Base-by-base conservation (phyloP, 2,329 filamentous ascomycete species). In the Hymenoscyphus fraxineus region DNA sequence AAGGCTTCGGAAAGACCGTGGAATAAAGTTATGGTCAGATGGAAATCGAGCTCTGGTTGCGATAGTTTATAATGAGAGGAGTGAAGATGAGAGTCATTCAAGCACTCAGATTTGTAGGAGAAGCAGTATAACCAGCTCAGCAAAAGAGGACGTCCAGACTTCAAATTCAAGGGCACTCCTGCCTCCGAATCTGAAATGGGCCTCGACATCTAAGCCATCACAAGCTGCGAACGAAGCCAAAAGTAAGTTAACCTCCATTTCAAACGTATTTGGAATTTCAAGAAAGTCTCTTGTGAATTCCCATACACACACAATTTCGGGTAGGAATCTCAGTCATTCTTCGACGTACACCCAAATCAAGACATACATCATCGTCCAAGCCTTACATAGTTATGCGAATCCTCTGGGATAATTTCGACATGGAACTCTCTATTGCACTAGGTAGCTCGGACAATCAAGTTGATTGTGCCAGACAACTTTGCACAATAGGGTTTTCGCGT, bases 1-100 rank as follows among this genome's bases (percentile, higher is more conserved):
- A 56, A 56, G 47, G 57, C 57, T 64, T 44, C 62, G 58, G 3
- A 64, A 60, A 54, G 35, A 57, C n/a, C 31, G 59, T 6, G 31
- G 35, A 16, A 44, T 63, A n/a, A 59, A 60, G n/a, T 56, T 64
- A 56, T 64, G 62, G 62, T 44, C 62, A 19, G 31, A 5, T 59
- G 35, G 22, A 40, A 19, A 60, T 19, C 27, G 58, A 19, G 62
- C 44, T 15, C n/a, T 64, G 10, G 27, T 59, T 5, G 62, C 57
- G 15, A 56, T 64, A 10, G 39, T 64, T 12, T 27, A 59, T 31
- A 64, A 64, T 32, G 47, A 54, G 47, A 27, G 22, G 9, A 10
- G 27, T 12, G 19, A 54, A 19, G 22, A n/a, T 27, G 19, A 54
- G 19, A 54, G 22, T 54, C n/a, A 22, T 15, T 27, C 47, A 12